Evolutionary conservation across 169 alveolate genomes (phyloP).

Genomic region (Eimeria sp.): DNA sequence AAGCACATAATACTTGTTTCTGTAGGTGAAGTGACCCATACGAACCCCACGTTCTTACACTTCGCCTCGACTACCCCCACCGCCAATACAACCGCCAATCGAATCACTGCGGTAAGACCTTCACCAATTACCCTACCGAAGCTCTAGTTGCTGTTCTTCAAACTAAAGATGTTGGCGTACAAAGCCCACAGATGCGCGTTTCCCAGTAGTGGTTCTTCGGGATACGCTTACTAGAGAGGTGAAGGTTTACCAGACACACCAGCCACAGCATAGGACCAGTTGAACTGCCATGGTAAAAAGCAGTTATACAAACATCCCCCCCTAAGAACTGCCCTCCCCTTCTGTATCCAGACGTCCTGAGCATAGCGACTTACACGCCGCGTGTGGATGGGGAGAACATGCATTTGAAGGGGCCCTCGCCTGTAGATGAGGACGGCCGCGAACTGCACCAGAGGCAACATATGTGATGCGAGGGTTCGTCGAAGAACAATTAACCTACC

Average conservation of each 20-base stretch:
- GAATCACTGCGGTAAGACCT: slow-evolving; percentile 7
- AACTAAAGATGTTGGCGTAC: not conserved
- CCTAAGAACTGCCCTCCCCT: not conserved
- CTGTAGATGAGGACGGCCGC: not conserved
- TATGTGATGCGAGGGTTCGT: not conserved
- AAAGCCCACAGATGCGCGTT: slow-evolving; percentile 3
- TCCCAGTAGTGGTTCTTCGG: not conserved
- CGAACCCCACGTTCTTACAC: not conserved
- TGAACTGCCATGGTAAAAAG: not conserved
- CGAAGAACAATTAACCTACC: not conserved
- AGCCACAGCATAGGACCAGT: not conserved
- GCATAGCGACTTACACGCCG: not conserved
- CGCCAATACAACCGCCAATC: not conserved
- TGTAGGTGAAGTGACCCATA: not conserved
- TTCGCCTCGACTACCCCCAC: slow-evolving; percentile 20
- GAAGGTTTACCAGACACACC: not conserved
- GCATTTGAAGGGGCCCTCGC: not conserved
- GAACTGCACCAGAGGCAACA: not conserved
- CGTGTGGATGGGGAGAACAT: not conserved
- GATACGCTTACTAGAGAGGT: not conserved
- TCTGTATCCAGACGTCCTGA: not conserved
- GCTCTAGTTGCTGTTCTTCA: not conserved
- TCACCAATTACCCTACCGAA: not conserved
- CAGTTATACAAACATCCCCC: not conserved
- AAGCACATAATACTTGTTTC: not conserved